These are phyloP conservation scores for Hyphopichia pseudoburtonii DNA, from an alignment of 1,139 yeast genomes.

Conservation along the genomic window DNA sequence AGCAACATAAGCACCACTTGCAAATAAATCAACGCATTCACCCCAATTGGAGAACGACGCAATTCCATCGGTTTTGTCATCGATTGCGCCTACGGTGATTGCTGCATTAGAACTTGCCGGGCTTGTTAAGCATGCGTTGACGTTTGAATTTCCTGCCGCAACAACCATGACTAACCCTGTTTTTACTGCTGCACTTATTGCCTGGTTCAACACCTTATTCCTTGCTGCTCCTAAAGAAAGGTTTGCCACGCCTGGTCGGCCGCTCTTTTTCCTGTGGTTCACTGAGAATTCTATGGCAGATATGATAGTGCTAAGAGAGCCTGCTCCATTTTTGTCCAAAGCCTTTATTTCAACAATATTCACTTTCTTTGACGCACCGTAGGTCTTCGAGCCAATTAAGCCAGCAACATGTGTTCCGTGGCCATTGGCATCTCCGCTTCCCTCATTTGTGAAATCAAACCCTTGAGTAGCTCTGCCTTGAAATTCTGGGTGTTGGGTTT, in stretches of 20 bases:
- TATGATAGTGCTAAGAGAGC: slow-evolving; percentile 65
- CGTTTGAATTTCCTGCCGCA: slow-evolving; percentile 84
- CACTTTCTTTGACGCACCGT: slow-evolving; percentile 76
- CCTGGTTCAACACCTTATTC: slow-evolving; percentile 66
- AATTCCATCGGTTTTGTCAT: slow-evolving; percentile 64
- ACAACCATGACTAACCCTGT: slow-evolving; percentile 79
- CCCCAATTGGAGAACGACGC: slow-evolving; percentile 90
- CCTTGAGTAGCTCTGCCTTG: slow-evolving; percentile 62
- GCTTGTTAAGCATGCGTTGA: slow-evolving; percentile 74
- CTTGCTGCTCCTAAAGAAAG: slow-evolving; percentile 74
- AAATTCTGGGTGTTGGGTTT: slow-evolving; percentile 59
- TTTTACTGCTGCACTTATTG: slow-evolving; percentile 66
- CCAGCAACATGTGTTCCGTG: slow-evolving; percentile 94
- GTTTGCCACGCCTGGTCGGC: slow-evolving; percentile 66
- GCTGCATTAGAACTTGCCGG: slow-evolving; percentile 77
- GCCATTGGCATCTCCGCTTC: slow-evolving; percentile 63
- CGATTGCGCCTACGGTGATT: slow-evolving; percentile 84
- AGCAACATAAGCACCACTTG: slow-evolving; percentile 70
- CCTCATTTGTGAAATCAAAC: slow-evolving; percentile 62
- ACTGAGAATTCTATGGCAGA: slow-evolving; percentile 73
- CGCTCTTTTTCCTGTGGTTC: slow-evolving; percentile 48
- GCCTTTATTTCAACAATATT: slow-evolving; percentile 71
- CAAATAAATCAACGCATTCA: slow-evolving; percentile 77
- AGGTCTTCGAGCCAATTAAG: slow-evolving; percentile 71
- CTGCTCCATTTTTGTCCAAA: slow-evolving; percentile 61